phyloP scores from a whole-genome alignment of 495 filamentous ascomycete species.

The Evansstolkia leycettana region DNA sequence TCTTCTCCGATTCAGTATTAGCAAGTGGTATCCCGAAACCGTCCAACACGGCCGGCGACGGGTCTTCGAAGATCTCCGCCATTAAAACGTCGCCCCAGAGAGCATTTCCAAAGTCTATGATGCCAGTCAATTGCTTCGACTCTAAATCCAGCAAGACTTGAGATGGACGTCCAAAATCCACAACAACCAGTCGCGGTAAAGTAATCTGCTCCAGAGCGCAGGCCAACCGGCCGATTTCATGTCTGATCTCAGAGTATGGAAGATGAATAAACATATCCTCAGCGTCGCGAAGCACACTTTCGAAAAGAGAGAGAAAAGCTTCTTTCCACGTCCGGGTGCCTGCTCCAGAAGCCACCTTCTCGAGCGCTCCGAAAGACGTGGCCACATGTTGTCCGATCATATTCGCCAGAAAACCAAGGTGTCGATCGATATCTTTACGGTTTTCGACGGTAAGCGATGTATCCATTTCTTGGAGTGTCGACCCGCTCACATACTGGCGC shows the following conservation, averaged over 20 bases:
- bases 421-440: constrained; percentile 31
- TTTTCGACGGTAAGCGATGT: constrained; percentile 21
- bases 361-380: constrained; percentile 36
- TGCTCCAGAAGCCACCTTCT: constrained; percentile 30
- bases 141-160: constrained; percentile 46
- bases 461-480: constrained; percentile 27
- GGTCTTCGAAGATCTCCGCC: constrained; percentile 30
- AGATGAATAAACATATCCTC: constrained; percentile 59
- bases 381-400: constrained; percentile 28
- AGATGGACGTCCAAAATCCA: constrained; percentile 40
- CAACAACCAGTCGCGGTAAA: constrained; percentile 42
- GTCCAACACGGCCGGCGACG: constrained; percentile 22
- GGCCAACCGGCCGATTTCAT: constrained; percentile 33
- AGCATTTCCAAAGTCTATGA: constrained; percentile 33
- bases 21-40: constrained; percentile 22
- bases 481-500: constrained; percentile 35
- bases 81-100: constrained; percentile 39
- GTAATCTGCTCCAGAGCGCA: constrained; percentile 42
- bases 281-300: constrained; percentile 51
- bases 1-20: constrained; percentile 11
- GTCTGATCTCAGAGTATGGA: constrained; percentile 51
- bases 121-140: constrained; percentile 30
- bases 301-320: constrained; percentile 47
- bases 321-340: constrained; percentile 49
- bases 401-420: constrained; percentile 21